Evolutionary conservation across 108 stramenopile genomes (phyloP).

Genomic region (Stephanodiscus triporus): DNA sequence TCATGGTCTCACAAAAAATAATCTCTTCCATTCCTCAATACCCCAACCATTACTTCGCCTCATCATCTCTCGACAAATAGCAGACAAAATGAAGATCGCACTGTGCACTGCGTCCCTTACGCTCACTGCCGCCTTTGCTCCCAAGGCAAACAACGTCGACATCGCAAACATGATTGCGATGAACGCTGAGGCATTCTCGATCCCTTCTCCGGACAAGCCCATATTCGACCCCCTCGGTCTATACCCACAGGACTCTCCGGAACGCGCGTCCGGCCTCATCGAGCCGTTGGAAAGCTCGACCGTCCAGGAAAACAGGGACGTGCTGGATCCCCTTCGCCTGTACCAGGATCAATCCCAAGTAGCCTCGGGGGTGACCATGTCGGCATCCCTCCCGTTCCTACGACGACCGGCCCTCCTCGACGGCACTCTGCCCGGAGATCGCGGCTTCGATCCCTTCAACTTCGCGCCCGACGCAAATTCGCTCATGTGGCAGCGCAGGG

Average conservation of each 20-base stretch:
- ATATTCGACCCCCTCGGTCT: conserved; percentile 32
- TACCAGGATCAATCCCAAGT: conserved; percentile 27
- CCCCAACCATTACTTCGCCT: not conserved
- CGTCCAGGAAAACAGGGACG: not conserved
- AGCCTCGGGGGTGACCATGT: conserved; percentile 22
- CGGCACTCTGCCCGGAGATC: conserved; percentile 52
- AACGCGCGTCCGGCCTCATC: conserved; percentile 23
- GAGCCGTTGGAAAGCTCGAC: not conserved
- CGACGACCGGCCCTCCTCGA: conserved; percentile 55
- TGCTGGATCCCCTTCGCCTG: conserved; percentile 26
- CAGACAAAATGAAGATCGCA: not conserved
- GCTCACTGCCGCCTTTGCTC: conserved; percentile 7
- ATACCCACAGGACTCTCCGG: conserved; percentile 14
- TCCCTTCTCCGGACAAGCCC: conserved; percentile 10
- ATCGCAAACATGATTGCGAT: not conserved
- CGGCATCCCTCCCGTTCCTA: conserved; percentile 33
- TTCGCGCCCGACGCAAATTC: conserved; percentile 19
- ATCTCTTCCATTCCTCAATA: too few relatives aligned
- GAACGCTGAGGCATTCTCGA: not conserved
- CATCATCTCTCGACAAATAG: not conserved
- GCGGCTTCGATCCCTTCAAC: conserved; percentile 61
- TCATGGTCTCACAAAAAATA: too few relatives aligned
- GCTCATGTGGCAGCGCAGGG: conserved; percentile 40
- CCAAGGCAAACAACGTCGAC: not conserved
- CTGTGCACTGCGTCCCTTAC: not conserved